These are phyloP conservation scores for Cryptosporidium meleagridis DNA, from an alignment of 169 alveolate genomes.

Conservation along the genomic window DNA sequence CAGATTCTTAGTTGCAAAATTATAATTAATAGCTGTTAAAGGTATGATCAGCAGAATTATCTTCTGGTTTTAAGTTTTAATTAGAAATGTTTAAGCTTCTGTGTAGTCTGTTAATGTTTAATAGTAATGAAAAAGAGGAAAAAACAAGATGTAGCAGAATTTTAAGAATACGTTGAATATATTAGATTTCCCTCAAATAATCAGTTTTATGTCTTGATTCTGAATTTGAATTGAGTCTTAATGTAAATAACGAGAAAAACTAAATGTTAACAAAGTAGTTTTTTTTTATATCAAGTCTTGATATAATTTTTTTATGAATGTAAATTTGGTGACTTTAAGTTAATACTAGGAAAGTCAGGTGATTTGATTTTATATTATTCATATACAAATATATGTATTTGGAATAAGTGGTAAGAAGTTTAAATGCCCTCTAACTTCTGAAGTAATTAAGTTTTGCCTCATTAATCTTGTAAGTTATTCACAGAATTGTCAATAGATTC, in stretches of 20 bases:
- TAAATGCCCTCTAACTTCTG: not conserved
- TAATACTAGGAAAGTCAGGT: conserved; percentile 1
- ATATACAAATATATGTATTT: not conserved
- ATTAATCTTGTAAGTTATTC: not conserved
- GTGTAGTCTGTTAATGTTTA: not conserved
- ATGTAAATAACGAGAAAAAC: no score
- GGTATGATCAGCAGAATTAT: not conserved
- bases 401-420: not conserved
- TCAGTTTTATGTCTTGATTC: not conserved
- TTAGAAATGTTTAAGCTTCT: not conserved
- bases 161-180: not conserved
- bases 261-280: no score
- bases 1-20: not conserved
- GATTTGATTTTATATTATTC: not conserved
- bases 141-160: not conserved
- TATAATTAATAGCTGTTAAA: not conserved
- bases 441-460: not conserved
- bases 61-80: not conserved
- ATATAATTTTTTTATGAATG: no score
- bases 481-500: not conserved
- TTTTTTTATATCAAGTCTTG: not conserved
- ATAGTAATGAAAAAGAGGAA: no score
- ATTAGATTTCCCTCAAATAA: not conserved
- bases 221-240: not conserved
- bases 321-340: not conserved